These are phyloP conservation scores for Penicillium frequentans DNA, from an alignment of 2,329 filamentous ascomycete genomes.

Conservation along the genomic window DNA sequence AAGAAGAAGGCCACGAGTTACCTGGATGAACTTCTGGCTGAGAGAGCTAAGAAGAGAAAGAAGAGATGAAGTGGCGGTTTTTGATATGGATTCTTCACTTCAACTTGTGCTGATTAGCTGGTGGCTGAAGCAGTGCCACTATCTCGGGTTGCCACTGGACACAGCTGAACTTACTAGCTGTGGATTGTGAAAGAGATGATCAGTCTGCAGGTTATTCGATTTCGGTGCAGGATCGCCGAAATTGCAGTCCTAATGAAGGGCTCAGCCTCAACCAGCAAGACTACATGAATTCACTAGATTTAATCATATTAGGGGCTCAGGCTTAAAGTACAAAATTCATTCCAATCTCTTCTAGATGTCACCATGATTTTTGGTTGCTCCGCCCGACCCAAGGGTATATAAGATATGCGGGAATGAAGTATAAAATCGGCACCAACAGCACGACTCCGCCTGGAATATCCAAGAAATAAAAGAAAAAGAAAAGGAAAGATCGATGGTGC, in stretches of 20 bases:
- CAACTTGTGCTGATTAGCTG: background rate
- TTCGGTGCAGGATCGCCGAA: background rate
- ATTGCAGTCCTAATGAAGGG: background rate
- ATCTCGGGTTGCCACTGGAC: background rate
- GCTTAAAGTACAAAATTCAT: conserved; percentile 23
- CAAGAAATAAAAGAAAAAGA: conserved; percentile 9
- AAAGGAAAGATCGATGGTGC: background rate
- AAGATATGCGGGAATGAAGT: conserved; percentile 17
- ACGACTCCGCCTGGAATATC: conserved; percentile 10
- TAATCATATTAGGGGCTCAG: conserved; percentile 2
- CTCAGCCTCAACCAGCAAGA: background rate
- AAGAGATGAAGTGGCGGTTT: conserved; percentile 31
- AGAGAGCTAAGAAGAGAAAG: conserved; percentile 52
- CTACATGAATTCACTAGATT: background rate
- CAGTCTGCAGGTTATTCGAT: background rate
- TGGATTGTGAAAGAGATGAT: background rate
- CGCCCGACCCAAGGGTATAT: conserved; percentile 29
- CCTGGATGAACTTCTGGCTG: conserved; percentile 54
- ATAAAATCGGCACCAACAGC: conserved; percentile 7
- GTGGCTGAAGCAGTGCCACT: background rate
- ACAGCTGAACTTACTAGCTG: background rate
- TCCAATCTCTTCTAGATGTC: conserved; percentile 25
- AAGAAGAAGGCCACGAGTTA: conserved; percentile 50
- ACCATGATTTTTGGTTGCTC: conserved; percentile 23
- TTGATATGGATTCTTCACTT: background rate